These are phyloP conservation scores for Sesbania bispinosa DNA, from an alignment of 306 rosid genomes.

Conservation along the genomic window DNA sequence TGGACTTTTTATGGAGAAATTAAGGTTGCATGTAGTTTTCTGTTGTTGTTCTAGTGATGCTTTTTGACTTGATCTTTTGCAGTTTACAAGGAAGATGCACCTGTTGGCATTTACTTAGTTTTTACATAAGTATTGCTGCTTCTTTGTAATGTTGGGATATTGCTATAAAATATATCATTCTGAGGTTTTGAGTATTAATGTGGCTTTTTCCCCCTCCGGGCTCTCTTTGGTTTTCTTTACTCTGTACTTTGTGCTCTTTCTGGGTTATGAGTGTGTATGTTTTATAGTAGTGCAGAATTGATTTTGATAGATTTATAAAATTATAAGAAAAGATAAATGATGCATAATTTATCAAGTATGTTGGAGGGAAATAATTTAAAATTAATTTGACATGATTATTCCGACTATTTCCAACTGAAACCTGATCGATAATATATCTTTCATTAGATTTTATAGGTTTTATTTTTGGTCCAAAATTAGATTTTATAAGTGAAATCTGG, in stretches of 20 bases:
- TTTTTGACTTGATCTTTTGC: conserved; percentile 14
- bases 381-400: no score
- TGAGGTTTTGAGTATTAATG: background rate
- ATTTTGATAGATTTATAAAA: no score
- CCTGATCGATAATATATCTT: no score
- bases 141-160: conserved; percentile 15
- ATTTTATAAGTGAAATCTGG: background rate
- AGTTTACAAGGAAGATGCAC: conserved; percentile 13
- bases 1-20: background rate
- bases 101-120: conserved; percentile 21
- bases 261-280: no score
- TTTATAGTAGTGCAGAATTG: no score
- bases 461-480: no score
- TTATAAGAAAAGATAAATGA: no score
- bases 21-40: conserved; percentile 5
- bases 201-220: background rate
- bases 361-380: no score
- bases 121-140: conserved; percentile 27
- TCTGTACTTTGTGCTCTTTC: background rate
- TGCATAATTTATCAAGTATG: no score
- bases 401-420: no score
- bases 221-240: background rate
- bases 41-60: no score
- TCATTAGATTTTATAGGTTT: no score
- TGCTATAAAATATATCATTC: conserved; percentile 18